Percentiles rank a stretch among this genome's conserved stretches.
Evolutionary conservation across 108 stramenopile genomes (phyloP).

Genomic region (Cyclotella choctawhatcheeana): DNA sequence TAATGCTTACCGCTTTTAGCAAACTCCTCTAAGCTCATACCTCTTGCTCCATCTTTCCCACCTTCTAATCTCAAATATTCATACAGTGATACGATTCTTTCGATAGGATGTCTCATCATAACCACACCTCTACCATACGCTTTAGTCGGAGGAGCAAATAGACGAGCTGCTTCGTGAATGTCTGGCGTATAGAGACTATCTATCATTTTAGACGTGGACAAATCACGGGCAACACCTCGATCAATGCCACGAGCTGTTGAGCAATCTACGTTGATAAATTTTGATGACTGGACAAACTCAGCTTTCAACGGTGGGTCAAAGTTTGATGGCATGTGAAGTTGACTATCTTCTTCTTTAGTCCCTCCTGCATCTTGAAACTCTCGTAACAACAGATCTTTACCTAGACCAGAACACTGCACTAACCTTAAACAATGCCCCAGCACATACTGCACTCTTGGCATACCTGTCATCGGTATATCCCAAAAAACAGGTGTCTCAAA

Average conservation of each 20-base stretch:
- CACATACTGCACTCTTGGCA: slow-evolving; percentile 2
- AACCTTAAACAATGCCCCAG: slow-evolving; percentile 39
- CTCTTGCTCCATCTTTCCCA: background rate
- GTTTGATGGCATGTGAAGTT: background rate
- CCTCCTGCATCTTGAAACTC: slow-evolving; percentile 1
- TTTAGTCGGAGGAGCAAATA: slow-evolving; percentile 32
- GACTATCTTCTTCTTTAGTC: background rate
- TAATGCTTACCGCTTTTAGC: slow-evolving; percentile 32
- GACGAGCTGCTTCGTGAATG: slow-evolving; percentile 22
- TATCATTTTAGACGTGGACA: slow-evolving; percentile 26
- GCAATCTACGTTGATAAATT: slow-evolving; percentile 38
- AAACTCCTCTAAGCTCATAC: slow-evolving; percentile 26
- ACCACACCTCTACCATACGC: slow-evolving; percentile 32
- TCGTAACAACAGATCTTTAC: slow-evolving; percentile 6
- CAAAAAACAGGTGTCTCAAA: slow-evolving; percentile 33
- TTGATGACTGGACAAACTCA: slow-evolving; percentile 18
- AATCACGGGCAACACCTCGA: slow-evolving; percentile 20
- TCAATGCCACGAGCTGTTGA: slow-evolving; percentile 25
- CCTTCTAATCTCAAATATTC: slow-evolving; percentile 13
- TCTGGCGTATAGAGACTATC: slow-evolving; percentile 26
- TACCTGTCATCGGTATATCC: slow-evolving; percentile 31
- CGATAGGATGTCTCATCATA: slow-evolving; percentile 31
- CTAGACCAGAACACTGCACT: slow-evolving; percentile 29
- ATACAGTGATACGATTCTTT: slow-evolving; percentile 29
- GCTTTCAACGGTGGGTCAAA: slow-evolving; percentile 31